Evolutionary conservation across 2,329 filamentous ascomycete genomes (phyloP).

Genomic region (Grosmannia huntii): DNA sequence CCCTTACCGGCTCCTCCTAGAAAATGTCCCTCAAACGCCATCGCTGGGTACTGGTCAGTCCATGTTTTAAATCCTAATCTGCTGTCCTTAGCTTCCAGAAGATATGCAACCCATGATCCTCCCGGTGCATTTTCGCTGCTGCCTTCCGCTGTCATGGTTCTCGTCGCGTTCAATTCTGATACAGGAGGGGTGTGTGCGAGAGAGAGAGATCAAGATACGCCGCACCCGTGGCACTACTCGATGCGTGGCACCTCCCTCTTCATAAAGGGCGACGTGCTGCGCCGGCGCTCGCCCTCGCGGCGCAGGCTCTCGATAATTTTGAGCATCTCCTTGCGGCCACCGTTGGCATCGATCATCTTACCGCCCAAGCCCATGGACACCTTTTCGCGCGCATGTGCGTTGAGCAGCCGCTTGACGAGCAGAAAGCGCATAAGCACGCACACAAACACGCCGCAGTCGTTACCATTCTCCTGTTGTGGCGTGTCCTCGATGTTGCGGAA

Average conservation of each 20-base stretch:
- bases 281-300: slow-evolving; percentile 73
- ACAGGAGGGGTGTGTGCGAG: too few species aligned
- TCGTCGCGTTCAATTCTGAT: too few species aligned
- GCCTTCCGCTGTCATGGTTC: too few species aligned
- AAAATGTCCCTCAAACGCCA: background rate
- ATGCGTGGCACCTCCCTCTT: slow-evolving; percentile 28
- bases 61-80: background rate
- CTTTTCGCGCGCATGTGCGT: slow-evolving; percentile 69
- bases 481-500: slow-evolving; percentile 77
- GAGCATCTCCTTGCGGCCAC: slow-evolving; percentile 81
- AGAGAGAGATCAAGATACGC: background rate
- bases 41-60: background rate
- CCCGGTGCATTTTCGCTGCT: background rate
- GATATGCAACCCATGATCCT: background rate
- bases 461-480: slow-evolving; percentile 84
- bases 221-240: slow-evolving; percentile 19
- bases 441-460: slow-evolving; percentile 91
- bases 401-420: slow-evolving; percentile 71
- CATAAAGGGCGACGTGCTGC: slow-evolving; percentile 25
- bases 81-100: background rate
- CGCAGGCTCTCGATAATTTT: slow-evolving; percentile 76
- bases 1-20: background rate
- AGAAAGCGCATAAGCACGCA: slow-evolving; percentile 91
- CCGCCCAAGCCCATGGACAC: slow-evolving; percentile 89
- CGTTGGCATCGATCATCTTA: slow-evolving; percentile 67